Evolutionary conservation across 495 filamentous ascomycete genomes (phyloP).

Genomic region (Penicillium mononematosum): DNA sequence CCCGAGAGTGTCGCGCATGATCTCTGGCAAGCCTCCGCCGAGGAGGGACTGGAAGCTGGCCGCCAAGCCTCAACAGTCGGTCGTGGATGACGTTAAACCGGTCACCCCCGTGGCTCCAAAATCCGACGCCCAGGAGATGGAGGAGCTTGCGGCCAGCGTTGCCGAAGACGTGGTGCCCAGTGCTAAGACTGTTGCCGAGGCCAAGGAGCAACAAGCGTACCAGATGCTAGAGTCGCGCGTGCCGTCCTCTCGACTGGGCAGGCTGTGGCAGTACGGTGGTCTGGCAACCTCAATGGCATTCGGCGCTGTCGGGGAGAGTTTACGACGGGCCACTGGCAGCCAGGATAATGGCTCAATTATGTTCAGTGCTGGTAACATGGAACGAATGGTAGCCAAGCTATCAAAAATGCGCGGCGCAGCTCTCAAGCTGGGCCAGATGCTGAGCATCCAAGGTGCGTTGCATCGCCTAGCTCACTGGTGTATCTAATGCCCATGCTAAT

Average conservation of each 20-base stretch:
- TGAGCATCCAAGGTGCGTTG: conserved; percentile 78
- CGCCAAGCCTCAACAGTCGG: conserved; percentile 6
- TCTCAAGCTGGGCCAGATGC: conserved; percentile 95
- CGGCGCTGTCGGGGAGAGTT: conserved; percentile 80
- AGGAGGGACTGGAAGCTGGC: conserved; percentile 21
- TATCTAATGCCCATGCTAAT: conserved; percentile 6
- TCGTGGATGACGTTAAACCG: background rate
- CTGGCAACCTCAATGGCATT: conserved; percentile 93
- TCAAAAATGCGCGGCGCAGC: conserved; percentile 97
- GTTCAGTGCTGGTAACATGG: conserved; percentile 86
- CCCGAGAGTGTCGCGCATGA: conserved; percentile 55
- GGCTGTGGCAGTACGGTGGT: conserved; percentile 92
- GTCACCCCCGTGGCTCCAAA: conserved; percentile 3
- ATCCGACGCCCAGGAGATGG: conserved; percentile 21
- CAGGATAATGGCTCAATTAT: conserved; percentile 72
- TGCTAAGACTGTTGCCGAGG: conserved; percentile 14
- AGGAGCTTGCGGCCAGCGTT: conserved; percentile 21
- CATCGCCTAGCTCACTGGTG: background rate
- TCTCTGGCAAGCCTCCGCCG: conserved; percentile 36
- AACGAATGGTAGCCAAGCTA: conserved; percentile 85
- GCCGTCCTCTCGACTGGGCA: conserved; percentile 79
- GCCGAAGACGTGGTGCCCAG: conserved; percentile 27
- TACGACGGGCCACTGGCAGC: conserved; percentile 65
- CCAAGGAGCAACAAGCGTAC: conserved; percentile 45
- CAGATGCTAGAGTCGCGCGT: conserved; percentile 86